phyloP scores from a whole-genome alignment of 78 protist genomes.

The Emiliania huxleyi region DNA sequence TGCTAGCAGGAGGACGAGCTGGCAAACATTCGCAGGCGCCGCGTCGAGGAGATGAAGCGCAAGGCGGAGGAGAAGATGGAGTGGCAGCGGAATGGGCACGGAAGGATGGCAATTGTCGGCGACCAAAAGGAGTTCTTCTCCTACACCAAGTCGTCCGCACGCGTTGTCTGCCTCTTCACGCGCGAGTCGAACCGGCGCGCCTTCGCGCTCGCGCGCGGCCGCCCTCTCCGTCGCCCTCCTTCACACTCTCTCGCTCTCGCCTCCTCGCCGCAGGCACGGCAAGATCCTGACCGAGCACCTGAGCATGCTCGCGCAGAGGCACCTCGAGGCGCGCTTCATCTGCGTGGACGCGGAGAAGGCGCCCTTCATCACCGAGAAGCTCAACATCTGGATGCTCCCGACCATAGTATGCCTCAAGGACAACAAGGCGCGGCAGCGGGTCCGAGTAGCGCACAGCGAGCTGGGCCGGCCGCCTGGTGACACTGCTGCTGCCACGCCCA shows the following conservation, averaged over 20 bases:
- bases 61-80: not conserved
- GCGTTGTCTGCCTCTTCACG: not conserved
- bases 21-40: not conserved
- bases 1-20: slow-evolving; percentile 8
- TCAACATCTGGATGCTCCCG: not conserved
- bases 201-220: too few relatives aligned
- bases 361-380: not conserved
- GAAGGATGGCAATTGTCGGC: not conserved
- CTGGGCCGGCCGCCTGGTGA: too few relatives aligned
- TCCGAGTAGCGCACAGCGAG: too few relatives aligned
- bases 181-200: not conserved
- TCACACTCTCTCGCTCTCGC: too few relatives aligned
- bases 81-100: not conserved
- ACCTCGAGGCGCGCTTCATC: not conserved
- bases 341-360: slow-evolving; percentile 11
- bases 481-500: too few relatives aligned
- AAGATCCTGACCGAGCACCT: not conserved
- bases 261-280: not conserved
- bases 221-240: too few relatives aligned
- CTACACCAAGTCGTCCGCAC: not conserved
- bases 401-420: not conserved
- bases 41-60: not conserved
- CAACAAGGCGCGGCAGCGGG: not conserved
- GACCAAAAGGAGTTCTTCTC: slow-evolving; percentile 18
- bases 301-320: not conserved